Percentiles rank a stretch among this genome's conserved stretches.
These are phyloP conservation scores for Zygnema circumcarinatum DNA, from an alignment of 139 green algal genomes.

Conservation along the genomic window DNA sequence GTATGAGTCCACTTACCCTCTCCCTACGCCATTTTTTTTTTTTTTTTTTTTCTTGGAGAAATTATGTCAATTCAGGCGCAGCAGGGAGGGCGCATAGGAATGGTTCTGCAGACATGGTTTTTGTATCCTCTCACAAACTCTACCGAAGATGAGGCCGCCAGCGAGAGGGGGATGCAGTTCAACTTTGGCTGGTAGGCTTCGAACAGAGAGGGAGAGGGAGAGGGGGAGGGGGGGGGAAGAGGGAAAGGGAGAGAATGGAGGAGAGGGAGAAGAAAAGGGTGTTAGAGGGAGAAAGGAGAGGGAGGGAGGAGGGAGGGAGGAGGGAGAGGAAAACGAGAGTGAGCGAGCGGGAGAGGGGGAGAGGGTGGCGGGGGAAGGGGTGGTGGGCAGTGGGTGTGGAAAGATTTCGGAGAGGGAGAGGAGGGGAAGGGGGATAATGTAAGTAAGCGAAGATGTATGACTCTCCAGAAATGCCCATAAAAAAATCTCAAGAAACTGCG, in stretches of 20 bases:
- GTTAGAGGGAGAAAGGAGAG: neutral
- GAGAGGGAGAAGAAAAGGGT: neutral
- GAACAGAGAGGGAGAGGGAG: neutral
- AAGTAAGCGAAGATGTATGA: too few species aligned
- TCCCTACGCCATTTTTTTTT: too few species aligned
- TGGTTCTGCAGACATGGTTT: too few species aligned
- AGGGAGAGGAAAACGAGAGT: neutral
- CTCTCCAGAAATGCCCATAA: too few species aligned
- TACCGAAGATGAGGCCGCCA: neutral
- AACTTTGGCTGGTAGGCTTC: neutral
- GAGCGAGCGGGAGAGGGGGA: neutral
- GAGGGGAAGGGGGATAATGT: conserved; percentile 3
- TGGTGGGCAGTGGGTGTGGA: too few species aligned
- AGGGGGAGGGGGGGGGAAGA: neutral
- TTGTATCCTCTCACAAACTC: neutral
- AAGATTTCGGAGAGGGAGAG: too few species aligned
- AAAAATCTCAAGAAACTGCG: too few species aligned
- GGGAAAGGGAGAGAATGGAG: neutral
- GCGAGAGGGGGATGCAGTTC: neutral
- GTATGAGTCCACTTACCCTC: too few species aligned
- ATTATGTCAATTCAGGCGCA: too few species aligned
- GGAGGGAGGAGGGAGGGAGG: neutral
- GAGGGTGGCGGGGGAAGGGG: neutral
- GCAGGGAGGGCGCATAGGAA: too few species aligned
- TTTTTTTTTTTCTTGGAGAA: too few species aligned